phyloP scores from a whole-genome alignment of 2,329 filamentous ascomycete genomes.

The Neonectria faginata region DNA sequence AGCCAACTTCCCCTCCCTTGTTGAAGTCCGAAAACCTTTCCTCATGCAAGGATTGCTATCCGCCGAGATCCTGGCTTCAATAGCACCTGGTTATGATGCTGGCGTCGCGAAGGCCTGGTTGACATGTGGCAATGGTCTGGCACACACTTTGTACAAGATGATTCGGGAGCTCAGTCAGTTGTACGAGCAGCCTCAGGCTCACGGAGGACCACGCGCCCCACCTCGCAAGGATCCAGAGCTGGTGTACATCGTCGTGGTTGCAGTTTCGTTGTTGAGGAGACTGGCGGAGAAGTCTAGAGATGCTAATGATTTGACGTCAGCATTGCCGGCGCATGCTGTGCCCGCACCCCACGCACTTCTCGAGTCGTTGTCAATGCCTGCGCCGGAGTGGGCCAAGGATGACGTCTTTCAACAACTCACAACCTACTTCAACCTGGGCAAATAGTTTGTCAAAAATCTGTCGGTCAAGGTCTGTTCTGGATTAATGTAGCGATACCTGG shows the following conservation, averaged over 20 bases:
- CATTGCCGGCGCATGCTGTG: conserved; percentile 70
- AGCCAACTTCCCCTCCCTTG: conserved; percentile 71
- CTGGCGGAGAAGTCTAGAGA: conserved; percentile 76
- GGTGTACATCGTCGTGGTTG: conserved; percentile 74
- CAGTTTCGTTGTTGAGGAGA: conserved; percentile 74
- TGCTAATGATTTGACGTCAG: conserved; percentile 61
- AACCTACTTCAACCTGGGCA: conserved; percentile 62
- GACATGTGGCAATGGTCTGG: conserved; percentile 84
- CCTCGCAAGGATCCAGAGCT: conserved; percentile 63
- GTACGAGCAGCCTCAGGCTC: conserved; percentile 62
- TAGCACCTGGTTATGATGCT: conserved; percentile 78
- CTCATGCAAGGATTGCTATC: conserved; percentile 93
- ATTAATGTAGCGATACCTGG: conserved; percentile 34
- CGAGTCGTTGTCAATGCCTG: conserved; percentile 73
- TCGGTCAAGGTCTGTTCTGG: conserved; percentile 31
- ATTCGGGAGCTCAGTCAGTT: conserved; percentile 77
- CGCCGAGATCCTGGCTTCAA: conserved; percentile 85
- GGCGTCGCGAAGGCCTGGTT: conserved; percentile 84
- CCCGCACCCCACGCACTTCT: conserved; percentile 76
- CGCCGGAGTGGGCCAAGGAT: conserved; percentile 71
- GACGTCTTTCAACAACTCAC: conserved; percentile 76
- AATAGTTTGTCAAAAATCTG: conserved; percentile 52
- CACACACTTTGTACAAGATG: conserved; percentile 80
- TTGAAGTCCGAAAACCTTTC: conserved; percentile 87
- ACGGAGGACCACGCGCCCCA: conserved; percentile 49